Conservation (phyloP, 768 basidiomycete species). For the Leccinum ochraceum region DNA sequence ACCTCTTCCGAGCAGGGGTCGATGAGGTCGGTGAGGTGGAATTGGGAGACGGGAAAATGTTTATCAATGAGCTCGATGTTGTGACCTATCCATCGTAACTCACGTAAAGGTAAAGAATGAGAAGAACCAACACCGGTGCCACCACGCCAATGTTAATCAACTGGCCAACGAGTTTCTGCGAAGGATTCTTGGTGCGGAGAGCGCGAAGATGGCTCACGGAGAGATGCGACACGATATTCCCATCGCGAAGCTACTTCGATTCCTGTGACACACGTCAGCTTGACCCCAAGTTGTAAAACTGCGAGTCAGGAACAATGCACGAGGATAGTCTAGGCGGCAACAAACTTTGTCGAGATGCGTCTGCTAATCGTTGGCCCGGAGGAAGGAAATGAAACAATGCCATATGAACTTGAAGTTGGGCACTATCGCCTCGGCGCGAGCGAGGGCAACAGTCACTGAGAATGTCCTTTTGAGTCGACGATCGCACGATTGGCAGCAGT, state of each 20-base stretch:
- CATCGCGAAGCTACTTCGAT: conserved; percentile 59
- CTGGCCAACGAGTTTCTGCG: conserved; percentile 55
- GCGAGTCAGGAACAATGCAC: background rate
- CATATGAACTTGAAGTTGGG: conserved; percentile 49
- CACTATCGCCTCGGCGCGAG: conserved; percentile 28
- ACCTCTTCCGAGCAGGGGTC: conserved; percentile 71
- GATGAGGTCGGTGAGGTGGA: conserved; percentile 72
- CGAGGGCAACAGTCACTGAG: conserved; percentile 18
- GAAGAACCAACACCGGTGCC: conserved; percentile 51
- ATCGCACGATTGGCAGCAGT: no score
- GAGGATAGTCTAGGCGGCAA: background rate
- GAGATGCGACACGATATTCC: conserved; percentile 71
- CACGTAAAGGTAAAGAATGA: background rate
- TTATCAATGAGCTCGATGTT: conserved; percentile 76
- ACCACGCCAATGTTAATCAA: conserved; percentile 70
- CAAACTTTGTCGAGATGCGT: conserved; percentile 29
- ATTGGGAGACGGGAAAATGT: conserved; percentile 54
- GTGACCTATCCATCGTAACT: conserved; percentile 32
- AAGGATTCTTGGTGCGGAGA: conserved; percentile 40
- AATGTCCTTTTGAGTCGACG: background rate
- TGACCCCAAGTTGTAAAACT: conserved; percentile 64
- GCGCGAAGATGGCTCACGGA: conserved; percentile 36
- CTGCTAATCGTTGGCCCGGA: conserved; percentile 38
- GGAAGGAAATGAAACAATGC: conserved; percentile 50
- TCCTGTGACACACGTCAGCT: conserved; percentile 71